phyloP scores from a whole-genome alignment of 1,284 basidiomycete genomes.

The Polyporus tsugae region DNA sequence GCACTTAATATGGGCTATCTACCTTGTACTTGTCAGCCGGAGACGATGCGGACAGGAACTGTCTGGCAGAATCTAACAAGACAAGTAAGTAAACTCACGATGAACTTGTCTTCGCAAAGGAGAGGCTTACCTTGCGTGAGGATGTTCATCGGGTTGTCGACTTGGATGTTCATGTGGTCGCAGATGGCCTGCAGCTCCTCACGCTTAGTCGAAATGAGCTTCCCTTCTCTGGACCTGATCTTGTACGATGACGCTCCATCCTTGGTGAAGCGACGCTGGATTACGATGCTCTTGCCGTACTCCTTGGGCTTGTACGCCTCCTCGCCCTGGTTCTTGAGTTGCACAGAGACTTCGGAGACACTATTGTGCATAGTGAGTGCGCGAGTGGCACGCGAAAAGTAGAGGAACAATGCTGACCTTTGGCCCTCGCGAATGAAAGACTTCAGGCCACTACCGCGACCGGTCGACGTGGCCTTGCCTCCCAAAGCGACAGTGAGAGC shows the following conservation, averaged over 20 bases:
- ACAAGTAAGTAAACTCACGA: not conserved
- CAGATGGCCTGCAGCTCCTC: slow-evolving; percentile 89
- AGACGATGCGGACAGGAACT: slow-evolving; percentile 88
- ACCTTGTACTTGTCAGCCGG: slow-evolving; percentile 93
- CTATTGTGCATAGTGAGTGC: slow-evolving; percentile 46
- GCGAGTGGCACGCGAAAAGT: slow-evolving; percentile 25
- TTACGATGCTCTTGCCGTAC: slow-evolving; percentile 86
- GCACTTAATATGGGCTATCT: slow-evolving; percentile 30
- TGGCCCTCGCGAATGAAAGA: slow-evolving; percentile 91
- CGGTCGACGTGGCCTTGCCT: slow-evolving; percentile 90
- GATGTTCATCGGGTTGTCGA: slow-evolving; percentile 97
- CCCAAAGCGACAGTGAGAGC: slow-evolving; percentile 95
- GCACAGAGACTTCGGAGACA: slow-evolving; percentile 80
- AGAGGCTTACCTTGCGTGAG: slow-evolving; percentile 79
- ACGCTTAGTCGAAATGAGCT: slow-evolving; percentile 79
- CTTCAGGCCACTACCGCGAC: slow-evolving; percentile 88
- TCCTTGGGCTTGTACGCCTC: slow-evolving; percentile 88
- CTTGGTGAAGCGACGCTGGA: slow-evolving; percentile 84
- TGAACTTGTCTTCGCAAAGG: not conserved
- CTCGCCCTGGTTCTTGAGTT: slow-evolving; percentile 87
- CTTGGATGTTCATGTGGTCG: slow-evolving; percentile 95
- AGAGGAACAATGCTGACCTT: too few species aligned
- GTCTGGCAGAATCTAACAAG: slow-evolving; percentile 54
- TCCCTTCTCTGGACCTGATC: slow-evolving; percentile 79
- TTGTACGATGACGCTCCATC: slow-evolving; percentile 85